Evolutionary conservation across 169 alveolate species (phyloP), one percentile per base, ranked within the genome.

Genomic region (Plasmodium ovale): DNA sequence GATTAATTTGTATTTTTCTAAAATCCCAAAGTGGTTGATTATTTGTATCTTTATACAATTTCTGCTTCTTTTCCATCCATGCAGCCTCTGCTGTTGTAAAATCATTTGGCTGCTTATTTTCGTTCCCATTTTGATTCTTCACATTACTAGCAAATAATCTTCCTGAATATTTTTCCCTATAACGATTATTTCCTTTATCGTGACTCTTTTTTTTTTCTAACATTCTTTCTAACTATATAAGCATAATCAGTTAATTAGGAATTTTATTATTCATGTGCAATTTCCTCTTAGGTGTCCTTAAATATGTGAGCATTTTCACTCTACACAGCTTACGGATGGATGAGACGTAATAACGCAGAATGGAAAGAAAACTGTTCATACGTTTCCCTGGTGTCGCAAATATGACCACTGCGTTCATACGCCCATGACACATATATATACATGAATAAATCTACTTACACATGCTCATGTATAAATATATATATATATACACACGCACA

Each of bases 21-120:
- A 94, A 87, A 70, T 94, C 94, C 96, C 96, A 94, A 62, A 87
- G 92, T 16, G 95, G 95, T 69, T 91, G 94, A 47, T 91, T 73
- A 69, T 94, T 92, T 16, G 96, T 73, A 21, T 94, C 95, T 64
- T 91, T 89, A 59, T 93, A 94, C 54, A 92, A 44, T 37, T 92
- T 94, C 47, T 92, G 95, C 21, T 91, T 67, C 64, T 92, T 92
- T 25, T 92, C 93, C 39, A 87, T 73, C 92, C 88, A 73, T 16
- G 92, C 92, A 27, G 89, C 92, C 54, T 87, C 85, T 47, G 89
- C 89, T 37, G 92, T 53, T 44, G 92, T 49, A 39, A 85, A 85
- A 54, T 85, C 73, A 69, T 69, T 39, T 42, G 42, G 69, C 19
- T 59, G 72, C 25, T 82, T 82, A 82, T 82, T 82, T 82, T 65